phyloP scores from a whole-genome alignment of 805 yeast species.

The Metschnikowia reukaufii region DNA sequence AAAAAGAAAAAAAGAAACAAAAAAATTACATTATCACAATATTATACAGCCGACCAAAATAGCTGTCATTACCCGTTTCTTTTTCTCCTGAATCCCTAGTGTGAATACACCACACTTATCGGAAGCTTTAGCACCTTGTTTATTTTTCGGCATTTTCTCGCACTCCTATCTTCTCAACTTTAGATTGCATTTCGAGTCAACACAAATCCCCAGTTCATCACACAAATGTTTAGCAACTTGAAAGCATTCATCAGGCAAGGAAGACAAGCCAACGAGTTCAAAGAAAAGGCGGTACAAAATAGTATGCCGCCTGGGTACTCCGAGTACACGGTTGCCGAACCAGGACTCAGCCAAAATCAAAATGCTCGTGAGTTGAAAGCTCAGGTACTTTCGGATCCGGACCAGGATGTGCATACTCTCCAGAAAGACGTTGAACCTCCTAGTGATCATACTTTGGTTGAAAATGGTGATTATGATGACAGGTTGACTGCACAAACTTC shows the following conservation, averaged over 20 bases:
- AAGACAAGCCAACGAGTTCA: conserved; percentile 49
- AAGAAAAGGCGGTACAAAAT: conserved; percentile 3
- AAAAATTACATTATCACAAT: background rate
- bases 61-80: background rate
- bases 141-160: background rate
- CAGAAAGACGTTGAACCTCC: background rate
- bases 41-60: background rate
- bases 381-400: conserved; percentile 9
- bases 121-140: background rate
- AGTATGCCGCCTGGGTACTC: conserved; percentile 1
- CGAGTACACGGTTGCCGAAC: background rate
- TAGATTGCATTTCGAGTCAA: background rate
- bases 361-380: conserved; percentile 8
- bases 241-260: conserved; percentile 66
- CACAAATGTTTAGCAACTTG: conserved; percentile 42
- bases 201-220: background rate
- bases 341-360: background rate
- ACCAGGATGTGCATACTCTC: conserved; percentile 8
- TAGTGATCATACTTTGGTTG: conserved; percentile 3
- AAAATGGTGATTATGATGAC: conserved; percentile 5
- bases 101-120: no score
- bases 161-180: background rate
- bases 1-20: no score
- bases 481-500: conserved; percentile 3
- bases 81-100: no score